Evolutionary conservation across 164 flowering plant genomes (phyloP).

Genomic region (Brasenia schreberi): DNA sequence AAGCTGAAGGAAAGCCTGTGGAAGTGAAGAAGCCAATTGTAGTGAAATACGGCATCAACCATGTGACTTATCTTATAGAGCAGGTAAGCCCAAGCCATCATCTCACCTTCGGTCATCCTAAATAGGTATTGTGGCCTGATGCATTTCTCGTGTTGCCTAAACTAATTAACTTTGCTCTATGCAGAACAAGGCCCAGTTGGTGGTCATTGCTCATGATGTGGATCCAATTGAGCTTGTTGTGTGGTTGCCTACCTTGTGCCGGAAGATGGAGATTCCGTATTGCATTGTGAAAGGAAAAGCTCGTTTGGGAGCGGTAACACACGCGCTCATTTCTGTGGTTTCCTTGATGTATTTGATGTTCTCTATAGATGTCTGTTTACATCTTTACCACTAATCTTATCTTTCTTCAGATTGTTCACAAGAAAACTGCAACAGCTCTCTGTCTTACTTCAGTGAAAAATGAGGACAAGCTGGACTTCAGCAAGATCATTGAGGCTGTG

Average conservation of each 20-base stretch:
- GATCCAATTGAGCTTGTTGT: conserved; percentile 36
- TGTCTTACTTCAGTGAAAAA: conserved; percentile 78
- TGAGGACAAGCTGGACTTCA: conserved; percentile 80
- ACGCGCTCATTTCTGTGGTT: neutral
- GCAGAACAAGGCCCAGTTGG: conserved; percentile 30
- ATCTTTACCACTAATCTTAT: neutral
- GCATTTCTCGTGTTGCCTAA: no score
- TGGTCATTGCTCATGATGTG: conserved; percentile 14
- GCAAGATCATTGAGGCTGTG: conserved; percentile 65
- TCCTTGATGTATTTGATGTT: neutral
- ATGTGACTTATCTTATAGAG: no score
- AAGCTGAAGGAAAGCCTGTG: neutral
- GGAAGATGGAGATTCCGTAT: no score
- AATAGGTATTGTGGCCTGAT: no score
- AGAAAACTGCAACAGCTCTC: conserved; percentile 43
- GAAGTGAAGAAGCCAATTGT: neutral
- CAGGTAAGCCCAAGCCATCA: no score
- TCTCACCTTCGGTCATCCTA: no score
- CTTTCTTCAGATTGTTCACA: conserved; percentile 12
- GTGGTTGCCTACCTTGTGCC: conserved; percentile 31
- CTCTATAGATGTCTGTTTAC: neutral
- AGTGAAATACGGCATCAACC: neutral
- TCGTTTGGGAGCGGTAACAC: conserved; percentile 30
- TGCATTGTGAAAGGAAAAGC: no score
- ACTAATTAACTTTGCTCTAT: neutral